These are phyloP conservation scores for Westerdykella aurantiaca DNA, from an alignment of 2,329 filamentous ascomycete genomes.

Conservation along the genomic window DNA sequence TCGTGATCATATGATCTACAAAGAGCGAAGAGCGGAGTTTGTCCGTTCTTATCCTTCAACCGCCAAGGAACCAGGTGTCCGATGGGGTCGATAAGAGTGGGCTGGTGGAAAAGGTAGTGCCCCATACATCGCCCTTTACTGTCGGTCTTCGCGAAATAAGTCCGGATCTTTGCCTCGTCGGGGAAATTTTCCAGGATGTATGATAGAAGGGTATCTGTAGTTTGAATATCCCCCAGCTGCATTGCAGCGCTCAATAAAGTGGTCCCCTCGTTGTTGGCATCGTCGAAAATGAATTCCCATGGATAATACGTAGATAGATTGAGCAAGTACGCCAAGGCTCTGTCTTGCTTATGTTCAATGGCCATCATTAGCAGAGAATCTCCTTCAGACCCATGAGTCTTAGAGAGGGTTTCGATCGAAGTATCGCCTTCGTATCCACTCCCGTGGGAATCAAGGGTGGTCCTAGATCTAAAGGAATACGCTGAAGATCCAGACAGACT, in stretches of 20 bases:
- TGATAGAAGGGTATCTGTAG: constrained; percentile 70
- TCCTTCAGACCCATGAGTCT: constrained; percentile 64
- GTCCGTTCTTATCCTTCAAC: constrained; percentile 89
- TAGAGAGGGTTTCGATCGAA: constrained; percentile 70
- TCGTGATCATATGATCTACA: constrained; percentile 93
- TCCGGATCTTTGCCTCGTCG: constrained; percentile 51
- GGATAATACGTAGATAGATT: constrained; percentile 72
- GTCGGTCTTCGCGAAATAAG: constrained; percentile 73
- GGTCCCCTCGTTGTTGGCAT: constrained; percentile 83
- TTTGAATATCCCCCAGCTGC: constrained; percentile 69
- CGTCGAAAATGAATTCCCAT: constrained; percentile 64
- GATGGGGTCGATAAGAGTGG: constrained; percentile 69
- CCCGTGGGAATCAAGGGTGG: constrained; percentile 58
- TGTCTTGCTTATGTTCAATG: constrained; percentile 56
- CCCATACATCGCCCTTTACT: constrained; percentile 79
- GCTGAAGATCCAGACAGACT: constrained; percentile 84
- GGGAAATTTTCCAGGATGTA: constrained; percentile 56
- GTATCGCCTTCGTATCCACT: constrained; percentile 80
- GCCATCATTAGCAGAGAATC: constrained; percentile 69
- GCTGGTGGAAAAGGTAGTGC: constrained; percentile 95
- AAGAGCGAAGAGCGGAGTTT: constrained; percentile 93
- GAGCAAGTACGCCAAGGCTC: constrained; percentile 73
- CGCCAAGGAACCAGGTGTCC: constrained; percentile 79
- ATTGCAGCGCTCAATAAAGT: constrained; percentile 86
- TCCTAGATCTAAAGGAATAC: constrained; percentile 73